These are phyloP conservation scores for Polyporus tsugae DNA, from an alignment of 1,284 basidiomycete species.

Conservation along the genomic window DNA sequence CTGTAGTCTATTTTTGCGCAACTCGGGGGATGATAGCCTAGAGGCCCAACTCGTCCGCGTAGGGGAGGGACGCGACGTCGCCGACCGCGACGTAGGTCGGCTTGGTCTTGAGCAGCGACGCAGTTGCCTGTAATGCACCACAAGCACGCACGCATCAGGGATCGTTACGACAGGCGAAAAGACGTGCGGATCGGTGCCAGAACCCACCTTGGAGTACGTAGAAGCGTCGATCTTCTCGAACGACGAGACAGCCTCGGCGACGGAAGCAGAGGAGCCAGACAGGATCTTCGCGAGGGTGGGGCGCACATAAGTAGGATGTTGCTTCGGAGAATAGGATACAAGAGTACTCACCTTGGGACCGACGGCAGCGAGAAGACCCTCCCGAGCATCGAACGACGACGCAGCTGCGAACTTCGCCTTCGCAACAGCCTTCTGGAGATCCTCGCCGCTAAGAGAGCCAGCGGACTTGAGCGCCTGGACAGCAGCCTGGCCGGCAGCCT, in stretches of 20 bases:
- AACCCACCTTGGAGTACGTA: constrained; percentile 66
- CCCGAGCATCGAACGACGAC: constrained; percentile 69
- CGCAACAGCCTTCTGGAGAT: constrained; percentile 81
- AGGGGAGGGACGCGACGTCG: constrained; percentile 79
- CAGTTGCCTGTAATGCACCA: constrained; percentile 30
- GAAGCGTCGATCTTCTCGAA: constrained; percentile 69
- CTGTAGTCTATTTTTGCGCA: constrained; percentile 37
- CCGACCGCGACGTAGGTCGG: constrained; percentile 90
- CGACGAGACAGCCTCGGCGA: constrained; percentile 62
- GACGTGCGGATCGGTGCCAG: constrained; percentile 12
- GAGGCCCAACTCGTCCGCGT: constrained; percentile 86
- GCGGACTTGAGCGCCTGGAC: constrained; percentile 74
- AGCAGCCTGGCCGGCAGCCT: constrained; percentile 69
- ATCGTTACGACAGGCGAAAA: constrained; percentile 1
- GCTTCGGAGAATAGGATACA: neutral
- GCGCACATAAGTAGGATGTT: neutral
- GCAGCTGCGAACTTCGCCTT: constrained; percentile 90
- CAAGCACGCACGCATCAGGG: neutral
- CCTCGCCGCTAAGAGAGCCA: constrained; percentile 68
- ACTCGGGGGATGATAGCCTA: constrained; percentile 25
- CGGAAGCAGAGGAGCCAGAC: constrained; percentile 57
- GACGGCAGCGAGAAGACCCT: constrained; percentile 71
- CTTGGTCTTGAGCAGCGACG: constrained; percentile 68
- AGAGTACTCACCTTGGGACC: constrained; percentile 61
- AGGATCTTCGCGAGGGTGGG: constrained; percentile 56